A percentile compares a stretch with the other conserved stretches of the same genome.
Evolutionary conservation across 495 filamentous ascomycete genomes (phyloP).

Genomic region (Coniosporium apollinis): DNA sequence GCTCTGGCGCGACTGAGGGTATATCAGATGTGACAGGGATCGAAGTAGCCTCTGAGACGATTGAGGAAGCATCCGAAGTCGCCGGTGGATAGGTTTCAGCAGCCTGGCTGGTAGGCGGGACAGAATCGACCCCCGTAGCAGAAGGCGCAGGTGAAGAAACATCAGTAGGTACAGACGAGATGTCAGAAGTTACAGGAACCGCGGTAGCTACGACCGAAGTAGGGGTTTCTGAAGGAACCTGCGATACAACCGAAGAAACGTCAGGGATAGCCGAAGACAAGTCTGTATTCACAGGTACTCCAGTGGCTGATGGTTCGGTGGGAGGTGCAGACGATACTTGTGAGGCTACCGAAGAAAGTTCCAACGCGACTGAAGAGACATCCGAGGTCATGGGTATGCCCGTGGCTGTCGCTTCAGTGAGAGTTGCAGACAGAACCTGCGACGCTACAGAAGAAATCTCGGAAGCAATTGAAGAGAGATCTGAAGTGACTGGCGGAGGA

Average conservation of each 20-base stretch:
- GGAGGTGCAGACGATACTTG: conserved; percentile 1
- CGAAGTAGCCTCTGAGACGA: too few relatives aligned
- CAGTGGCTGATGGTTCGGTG: not conserved
- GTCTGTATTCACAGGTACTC: not conserved
- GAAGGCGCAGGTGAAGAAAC: conserved; percentile 1
- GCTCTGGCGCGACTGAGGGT: not conserved
- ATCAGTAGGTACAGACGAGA: not conserved
- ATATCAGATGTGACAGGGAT: not conserved
- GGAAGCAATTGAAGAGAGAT: too few relatives aligned
- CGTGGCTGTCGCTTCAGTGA: too few relatives aligned
- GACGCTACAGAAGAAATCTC: too few relatives aligned
- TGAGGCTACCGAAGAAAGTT: too few relatives aligned
- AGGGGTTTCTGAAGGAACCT: not conserved
- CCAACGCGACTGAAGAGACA: too few relatives aligned
- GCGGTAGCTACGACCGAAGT: not conserved
- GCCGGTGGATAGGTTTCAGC: too few relatives aligned
- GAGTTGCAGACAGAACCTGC: too few relatives aligned
- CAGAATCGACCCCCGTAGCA: not conserved
- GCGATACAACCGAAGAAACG: not conserved
- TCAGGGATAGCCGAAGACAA: not conserved
- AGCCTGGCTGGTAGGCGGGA: too few relatives aligned
- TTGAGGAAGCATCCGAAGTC: too few relatives aligned
- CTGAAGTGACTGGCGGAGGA: too few relatives aligned
- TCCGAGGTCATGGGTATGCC: too few relatives aligned
- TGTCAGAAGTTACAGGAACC: not conserved